Percentiles rank a stretch among this genome's conserved stretches.
Evolutionary conservation across 2,329 filamentous ascomycete genomes (phyloP).

Genomic region (Botrytis galanthina): DNA sequence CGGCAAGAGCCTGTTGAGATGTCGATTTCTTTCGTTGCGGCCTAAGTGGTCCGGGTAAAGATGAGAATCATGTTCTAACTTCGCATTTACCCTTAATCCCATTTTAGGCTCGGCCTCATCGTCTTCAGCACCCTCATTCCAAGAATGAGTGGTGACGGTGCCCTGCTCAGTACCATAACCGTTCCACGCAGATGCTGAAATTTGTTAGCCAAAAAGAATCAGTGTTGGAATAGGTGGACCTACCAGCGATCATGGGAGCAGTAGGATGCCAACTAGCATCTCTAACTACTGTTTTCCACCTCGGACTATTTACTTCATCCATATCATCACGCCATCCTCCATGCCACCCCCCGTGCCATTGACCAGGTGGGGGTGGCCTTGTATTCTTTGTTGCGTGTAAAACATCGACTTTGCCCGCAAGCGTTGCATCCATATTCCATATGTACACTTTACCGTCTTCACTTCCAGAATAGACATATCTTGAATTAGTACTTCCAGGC

Average conservation of each 20-base stretch:
- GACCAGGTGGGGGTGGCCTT: conserved; percentile 45
- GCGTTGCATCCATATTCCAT: conserved; percentile 89
- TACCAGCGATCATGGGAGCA: conserved; percentile 58
- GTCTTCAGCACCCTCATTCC: conserved; percentile 59
- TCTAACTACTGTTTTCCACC: conserved; percentile 66
- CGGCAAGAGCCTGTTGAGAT: too few species aligned
- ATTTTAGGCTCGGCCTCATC: conserved; percentile 56
- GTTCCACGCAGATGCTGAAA: conserved; percentile 64
- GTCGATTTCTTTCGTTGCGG: not conserved
- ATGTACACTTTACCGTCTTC: conserved; percentile 87
- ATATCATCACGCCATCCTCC: conserved; percentile 30
- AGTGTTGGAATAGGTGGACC: not conserved
- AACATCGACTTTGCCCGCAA: conserved; percentile 77
- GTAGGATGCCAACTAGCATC: conserved; percentile 72
- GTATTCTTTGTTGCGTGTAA: conserved; percentile 64
- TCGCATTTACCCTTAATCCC: conserved; percentile 43
- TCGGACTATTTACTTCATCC: conserved; percentile 27
- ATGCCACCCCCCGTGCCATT: conserved; percentile 23
- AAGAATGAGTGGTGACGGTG: conserved; percentile 65
- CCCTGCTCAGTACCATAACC: conserved; percentile 63
- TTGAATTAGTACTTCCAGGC: conserved; percentile 76
- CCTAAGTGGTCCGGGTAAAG: conserved; percentile 19
- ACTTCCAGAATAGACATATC: conserved; percentile 91
- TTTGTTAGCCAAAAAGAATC: conserved; percentile 20
- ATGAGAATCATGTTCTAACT: conserved; percentile 39